Percentiles rank a stretch among this genome's conserved stretches.
phyloP scores from a whole-genome alignment of 208 protist species.

The Leishmania lainsoni region DNA sequence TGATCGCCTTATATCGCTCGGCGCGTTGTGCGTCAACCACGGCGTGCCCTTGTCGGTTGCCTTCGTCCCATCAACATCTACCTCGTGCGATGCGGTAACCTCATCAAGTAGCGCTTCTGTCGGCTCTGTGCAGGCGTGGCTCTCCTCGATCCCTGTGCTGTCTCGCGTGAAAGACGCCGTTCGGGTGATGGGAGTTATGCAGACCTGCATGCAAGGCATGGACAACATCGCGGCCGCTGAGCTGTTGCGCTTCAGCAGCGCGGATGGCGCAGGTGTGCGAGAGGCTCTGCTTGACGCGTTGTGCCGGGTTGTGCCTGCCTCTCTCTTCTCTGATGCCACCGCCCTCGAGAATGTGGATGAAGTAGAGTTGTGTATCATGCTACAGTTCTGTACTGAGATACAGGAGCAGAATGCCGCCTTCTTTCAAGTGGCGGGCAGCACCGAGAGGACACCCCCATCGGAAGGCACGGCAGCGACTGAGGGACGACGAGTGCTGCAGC shows the following conservation, averaged over 20 bases:
- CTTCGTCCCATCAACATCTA: constrained; percentile 18
- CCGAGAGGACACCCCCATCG: too few relatives aligned
- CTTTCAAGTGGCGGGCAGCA: constrained; percentile 15
- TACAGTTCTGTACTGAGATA: constrained; percentile 61
- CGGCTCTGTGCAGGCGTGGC: constrained; percentile 8
- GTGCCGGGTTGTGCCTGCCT: constrained; percentile 35
- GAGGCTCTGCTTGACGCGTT: constrained; percentile 34
- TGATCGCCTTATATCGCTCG: constrained; percentile 67
- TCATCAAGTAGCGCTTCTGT: not conserved
- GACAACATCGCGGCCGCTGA: not conserved
- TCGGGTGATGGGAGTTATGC: constrained; percentile 55
- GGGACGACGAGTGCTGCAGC: constrained; percentile 15
- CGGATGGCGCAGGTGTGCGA: constrained; percentile 14
- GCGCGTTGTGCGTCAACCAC: constrained; percentile 68
- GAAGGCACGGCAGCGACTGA: not conserved
- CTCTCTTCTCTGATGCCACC: constrained; percentile 43
- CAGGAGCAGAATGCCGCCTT: constrained; percentile 59
- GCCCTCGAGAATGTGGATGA: constrained; percentile 71
- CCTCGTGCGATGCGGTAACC: not conserved
- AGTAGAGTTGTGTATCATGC: constrained; percentile 49
- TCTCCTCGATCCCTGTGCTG: constrained; percentile 13
- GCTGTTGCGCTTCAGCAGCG: constrained; percentile 6
- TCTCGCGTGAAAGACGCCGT: constrained; percentile 36
- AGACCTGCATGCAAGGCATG: not conserved
- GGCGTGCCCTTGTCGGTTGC: constrained; percentile 53